phyloP scores from a whole-genome alignment of 2,329 filamentous ascomycete species.

The Cladosporium sp. region DNA sequence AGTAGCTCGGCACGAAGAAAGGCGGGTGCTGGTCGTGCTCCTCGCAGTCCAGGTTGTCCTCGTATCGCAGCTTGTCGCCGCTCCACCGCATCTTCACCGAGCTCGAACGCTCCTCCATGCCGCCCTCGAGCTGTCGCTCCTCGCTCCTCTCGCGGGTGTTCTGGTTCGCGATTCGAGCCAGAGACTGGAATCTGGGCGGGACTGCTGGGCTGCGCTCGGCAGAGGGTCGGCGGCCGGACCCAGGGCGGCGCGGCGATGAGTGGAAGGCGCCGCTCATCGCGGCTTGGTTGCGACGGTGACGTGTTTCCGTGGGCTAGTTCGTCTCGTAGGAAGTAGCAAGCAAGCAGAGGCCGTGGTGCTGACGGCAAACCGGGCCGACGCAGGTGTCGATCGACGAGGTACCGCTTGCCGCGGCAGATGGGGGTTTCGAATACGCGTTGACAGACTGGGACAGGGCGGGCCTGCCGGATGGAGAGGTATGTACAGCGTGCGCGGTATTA shows the following conservation, averaged over 20 bases:
- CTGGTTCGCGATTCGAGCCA: slow-evolving; percentile 7
- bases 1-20: slow-evolving; percentile 82
- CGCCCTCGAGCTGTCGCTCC: slow-evolving; percentile 7
- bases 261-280: slow-evolving; percentile 7
- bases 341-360: neutral
- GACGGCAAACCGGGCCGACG: slow-evolving; percentile 6
- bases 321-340: no score
- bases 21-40: slow-evolving; percentile 22
- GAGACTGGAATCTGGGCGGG: slow-evolving; percentile 3
- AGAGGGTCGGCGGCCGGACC: slow-evolving; percentile 2
- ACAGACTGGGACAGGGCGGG: no score
- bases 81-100: slow-evolving; percentile 6
- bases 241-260: slow-evolving; percentile 4
- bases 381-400: neutral
- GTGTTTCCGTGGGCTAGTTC: neutral
- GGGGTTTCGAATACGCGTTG: no score
- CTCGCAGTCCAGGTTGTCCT: slow-evolving; percentile 15
- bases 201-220: neutral
- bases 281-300: neutral
- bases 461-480: no score
- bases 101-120: slow-evolving; percentile 9
- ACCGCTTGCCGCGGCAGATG: neutral
- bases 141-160: neutral
- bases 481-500: no score
- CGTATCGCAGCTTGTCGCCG: slow-evolving; percentile 16